A percentile compares a stretch with the other conserved stretches of the same genome.
phyloP scores from a whole-genome alignment of 202 grass and related monocot genomes.

The Miscanthus sacchariflorus region DNA sequence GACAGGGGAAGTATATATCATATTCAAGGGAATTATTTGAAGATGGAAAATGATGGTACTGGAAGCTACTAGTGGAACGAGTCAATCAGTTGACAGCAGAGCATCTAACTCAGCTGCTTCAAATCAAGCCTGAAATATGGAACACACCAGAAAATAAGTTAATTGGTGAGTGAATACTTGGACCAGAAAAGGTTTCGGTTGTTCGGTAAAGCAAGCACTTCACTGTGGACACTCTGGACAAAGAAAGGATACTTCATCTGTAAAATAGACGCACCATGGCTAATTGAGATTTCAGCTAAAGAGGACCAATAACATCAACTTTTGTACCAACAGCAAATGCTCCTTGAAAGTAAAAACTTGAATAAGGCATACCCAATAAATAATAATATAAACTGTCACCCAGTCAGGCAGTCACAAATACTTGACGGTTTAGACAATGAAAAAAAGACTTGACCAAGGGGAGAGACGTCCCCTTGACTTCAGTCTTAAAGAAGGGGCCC shows the following conservation, averaged over 20 bases:
- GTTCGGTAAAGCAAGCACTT: not conserved
- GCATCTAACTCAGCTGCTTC: not conserved
- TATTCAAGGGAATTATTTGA: not conserved
- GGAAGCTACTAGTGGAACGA: not conserved
- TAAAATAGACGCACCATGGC: not conserved
- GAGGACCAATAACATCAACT: not conserved
- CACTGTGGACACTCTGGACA: not conserved
- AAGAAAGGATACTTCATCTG: not conserved
- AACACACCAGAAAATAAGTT: not conserved
- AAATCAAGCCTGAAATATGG: not conserved
- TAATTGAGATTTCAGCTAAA: not conserved
- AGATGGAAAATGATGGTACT: not conserved
- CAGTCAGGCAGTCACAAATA: not conserved
- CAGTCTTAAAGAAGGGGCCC: no score
- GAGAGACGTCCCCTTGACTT: no score
- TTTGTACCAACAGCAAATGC: not conserved
- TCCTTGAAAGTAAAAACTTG: not conserved
- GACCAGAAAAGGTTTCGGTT: not conserved
- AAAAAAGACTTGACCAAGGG: no score
- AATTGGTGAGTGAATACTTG: not conserved
- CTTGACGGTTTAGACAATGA: not conserved
- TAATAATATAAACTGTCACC: not conserved
- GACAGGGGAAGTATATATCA: not conserved
- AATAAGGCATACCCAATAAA: no score
- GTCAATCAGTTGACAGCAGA: not conserved